Evolutionary conservation across 306 rosid species (phyloP), one percentile per base, ranked within the genome.

Genomic region (Cyamopsis tetragonoloba): DNA sequence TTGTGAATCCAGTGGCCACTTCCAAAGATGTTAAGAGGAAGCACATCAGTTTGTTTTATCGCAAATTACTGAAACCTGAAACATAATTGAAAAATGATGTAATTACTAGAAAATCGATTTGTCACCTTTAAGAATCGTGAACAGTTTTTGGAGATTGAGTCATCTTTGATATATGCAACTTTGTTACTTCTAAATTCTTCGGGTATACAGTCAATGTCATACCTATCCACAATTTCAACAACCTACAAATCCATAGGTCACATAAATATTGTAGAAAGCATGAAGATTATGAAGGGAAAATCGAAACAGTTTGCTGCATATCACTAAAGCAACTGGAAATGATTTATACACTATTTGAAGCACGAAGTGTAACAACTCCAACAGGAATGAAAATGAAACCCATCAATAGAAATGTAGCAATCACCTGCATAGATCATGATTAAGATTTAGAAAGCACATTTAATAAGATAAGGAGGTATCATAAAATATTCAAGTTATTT

Each of bases 181-280:
- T 81, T 93, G 82, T 89, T 84, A 69, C 68, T 83, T 81, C 71
- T 86, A 64, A 68, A 83, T 53, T 72, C 82, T 43, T 78, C 80
- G 3, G 91, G 96, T 44, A 93, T 68, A 76, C 97, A 93, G 8
- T 86, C 90, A 70, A 70, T 66, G 77, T 93, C 98, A 68, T 93
- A 93, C 64, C 82, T 84, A 31, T 93, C 85, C 62, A 86, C 91
- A 74, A 93, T 75, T 88, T 93, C 97, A 75, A 86, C 88, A 78
- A 88, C 95, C 97, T 93, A 77, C 64, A 73, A 35, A 71, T 28
- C 41, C 68, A 74, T 66, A 76, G 66, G 19, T 56, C 57, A 75
- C 68, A 60, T 4, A 43, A 41, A 71, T 58, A 60, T 7, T 50
- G 34, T 41, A 46, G 15, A 34, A 27, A 81, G 72, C 63, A 43